Percentiles rank a stretch among this genome's conserved stretches.
Evolutionary conservation across 2,329 filamentous ascomycete species (phyloP).

Genomic region (Diaporthe helianthi): DNA sequence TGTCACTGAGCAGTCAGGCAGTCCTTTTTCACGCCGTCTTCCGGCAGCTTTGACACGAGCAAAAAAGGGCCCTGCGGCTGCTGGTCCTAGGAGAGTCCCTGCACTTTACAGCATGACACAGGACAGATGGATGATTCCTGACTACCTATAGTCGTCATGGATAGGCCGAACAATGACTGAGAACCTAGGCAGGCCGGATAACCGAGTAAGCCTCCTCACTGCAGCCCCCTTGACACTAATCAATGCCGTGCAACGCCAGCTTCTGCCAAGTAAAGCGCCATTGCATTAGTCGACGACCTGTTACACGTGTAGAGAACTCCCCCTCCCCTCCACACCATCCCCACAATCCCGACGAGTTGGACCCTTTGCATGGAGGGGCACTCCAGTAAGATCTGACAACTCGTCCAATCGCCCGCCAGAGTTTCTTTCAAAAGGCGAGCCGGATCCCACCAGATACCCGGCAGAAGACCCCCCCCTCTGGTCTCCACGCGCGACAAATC

Average conservation of each 20-base stretch:
- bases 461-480: background rate
- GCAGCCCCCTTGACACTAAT: background rate
- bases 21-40: background rate
- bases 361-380: slow-evolving; percentile 15
- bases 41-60: background rate
- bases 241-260: background rate
- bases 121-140: background rate
- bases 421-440: slow-evolving; percentile 25
- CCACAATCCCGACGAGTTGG: slow-evolving; percentile 21
- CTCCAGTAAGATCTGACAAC: slow-evolving; percentile 18
- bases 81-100: slow-evolving; percentile 12
- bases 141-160: background rate
- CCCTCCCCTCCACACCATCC: slow-evolving; percentile 20
- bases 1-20: background rate
- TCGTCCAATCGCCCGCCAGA: slow-evolving; percentile 7
- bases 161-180: too few species aligned
- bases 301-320: slow-evolving; percentile 23
- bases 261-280: background rate
- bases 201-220: slow-evolving; percentile 6
- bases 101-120: background rate
- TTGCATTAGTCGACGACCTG: slow-evolving; percentile 2
- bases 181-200: too few species aligned
- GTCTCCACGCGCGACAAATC: slow-evolving; percentile 13
- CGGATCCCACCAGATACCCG: slow-evolving; percentile 9
- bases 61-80: background rate